phyloP scores from a whole-genome alignment of 73 alveolate species.

The Paramecium sonneborni region DNA sequence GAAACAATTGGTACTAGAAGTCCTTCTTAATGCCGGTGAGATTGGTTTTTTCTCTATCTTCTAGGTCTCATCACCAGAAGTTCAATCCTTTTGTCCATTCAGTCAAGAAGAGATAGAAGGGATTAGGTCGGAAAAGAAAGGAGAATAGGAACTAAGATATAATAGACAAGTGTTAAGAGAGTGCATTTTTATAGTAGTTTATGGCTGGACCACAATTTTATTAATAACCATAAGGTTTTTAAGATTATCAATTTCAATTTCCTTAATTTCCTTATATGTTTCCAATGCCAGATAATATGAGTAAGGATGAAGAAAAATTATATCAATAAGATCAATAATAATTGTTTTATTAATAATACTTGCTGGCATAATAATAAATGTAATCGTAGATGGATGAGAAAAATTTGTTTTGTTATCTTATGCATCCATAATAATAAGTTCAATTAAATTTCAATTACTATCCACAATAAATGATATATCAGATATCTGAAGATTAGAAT shows the following conservation, averaged over 20 bases:
- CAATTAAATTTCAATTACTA: not conserved
- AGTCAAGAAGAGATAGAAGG: not conserved
- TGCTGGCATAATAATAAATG: not conserved
- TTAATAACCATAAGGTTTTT: not conserved
- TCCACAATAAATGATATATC: not conserved
- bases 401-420: not conserved
- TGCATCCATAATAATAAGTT: not conserved
- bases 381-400: not conserved
- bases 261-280: not conserved
- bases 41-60: not conserved
- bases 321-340: not conserved
- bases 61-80: slow-evolving; percentile 36
- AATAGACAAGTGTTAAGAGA: not conserved
- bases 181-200: not conserved
- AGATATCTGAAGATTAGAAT: not conserved
- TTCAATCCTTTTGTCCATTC: slow-evolving; percentile 40
- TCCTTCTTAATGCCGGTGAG: slow-evolving; percentile 47
- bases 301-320: not conserved
- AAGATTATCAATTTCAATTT: not conserved
- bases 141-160: not conserved
- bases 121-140: not conserved
- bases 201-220: not conserved
- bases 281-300: not conserved
- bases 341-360: not conserved
- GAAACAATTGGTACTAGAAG: slow-evolving; percentile 40